Evolutionary conservation across 768 basidiomycete species (phyloP).

Genomic region (Hypholoma sublateritium): DNA sequence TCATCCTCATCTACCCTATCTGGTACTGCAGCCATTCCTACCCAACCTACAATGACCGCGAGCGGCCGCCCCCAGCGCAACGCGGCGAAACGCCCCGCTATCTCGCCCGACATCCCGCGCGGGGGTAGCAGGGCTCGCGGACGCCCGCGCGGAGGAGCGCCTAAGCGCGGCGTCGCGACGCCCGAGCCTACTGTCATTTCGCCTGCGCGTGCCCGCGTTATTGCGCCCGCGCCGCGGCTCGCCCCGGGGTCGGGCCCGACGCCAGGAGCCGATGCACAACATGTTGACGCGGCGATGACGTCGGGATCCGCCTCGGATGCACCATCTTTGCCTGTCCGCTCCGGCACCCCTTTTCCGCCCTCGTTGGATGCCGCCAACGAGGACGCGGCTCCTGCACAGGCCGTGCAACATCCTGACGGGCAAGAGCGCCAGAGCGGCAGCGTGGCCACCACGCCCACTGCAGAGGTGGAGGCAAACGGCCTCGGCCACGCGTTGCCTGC

Average conservation of each 20-base stretch:
- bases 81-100: neutral
- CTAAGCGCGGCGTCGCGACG: neutral
- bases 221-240: neutral
- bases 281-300: neutral
- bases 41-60: neutral
- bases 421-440: too few relatives aligned
- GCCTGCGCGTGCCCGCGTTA: constrained; percentile 16
- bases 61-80: constrained; percentile 1
- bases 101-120: neutral
- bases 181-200: constrained; percentile 23
- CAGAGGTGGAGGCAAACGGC: too few relatives aligned
- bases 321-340: too few relatives aligned
- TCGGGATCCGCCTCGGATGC: neutral
- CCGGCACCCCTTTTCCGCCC: too few relatives aligned
- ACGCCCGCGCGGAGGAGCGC: neutral
- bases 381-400: too few relatives aligned
- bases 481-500: too few relatives aligned
- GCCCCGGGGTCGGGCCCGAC: neutral
- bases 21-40: neutral
- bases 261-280: neutral
- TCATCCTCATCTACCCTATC: neutral
- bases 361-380: too few relatives aligned
- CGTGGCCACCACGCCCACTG: too few relatives aligned
- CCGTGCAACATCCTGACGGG: too few relatives aligned
- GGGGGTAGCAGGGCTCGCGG: constrained; percentile 3